Evolutionary conservation across 805 yeast genomes (phyloP).

Genomic region (Barnettozyma botsteinii): DNA sequence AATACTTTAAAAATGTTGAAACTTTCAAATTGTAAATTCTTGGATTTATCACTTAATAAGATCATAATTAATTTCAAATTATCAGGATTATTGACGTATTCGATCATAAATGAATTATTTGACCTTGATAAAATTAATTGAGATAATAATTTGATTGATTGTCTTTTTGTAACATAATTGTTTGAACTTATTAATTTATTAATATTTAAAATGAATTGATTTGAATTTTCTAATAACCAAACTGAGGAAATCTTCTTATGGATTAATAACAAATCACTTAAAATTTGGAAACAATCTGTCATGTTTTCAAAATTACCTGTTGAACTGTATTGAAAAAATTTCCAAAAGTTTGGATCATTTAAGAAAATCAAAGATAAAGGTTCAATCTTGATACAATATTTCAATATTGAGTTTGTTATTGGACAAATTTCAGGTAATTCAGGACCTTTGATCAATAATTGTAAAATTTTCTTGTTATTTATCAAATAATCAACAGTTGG

Average conservation of each 20-base stretch:
- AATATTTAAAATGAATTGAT: slow-evolving; percentile 52
- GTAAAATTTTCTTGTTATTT: slow-evolving; percentile 48
- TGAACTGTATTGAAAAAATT: slow-evolving; percentile 71
- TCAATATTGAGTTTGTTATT: slow-evolving; percentile 67
- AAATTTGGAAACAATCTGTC: slow-evolving; percentile 80
- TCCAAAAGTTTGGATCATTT: slow-evolving; percentile 66
- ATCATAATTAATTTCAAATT: slow-evolving; percentile 85
- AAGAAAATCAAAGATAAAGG: slow-evolving; percentile 55
- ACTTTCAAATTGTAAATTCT: slow-evolving; percentile 83
- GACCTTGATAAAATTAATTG: slow-evolving; percentile 65
- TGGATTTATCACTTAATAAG: slow-evolving; percentile 79
- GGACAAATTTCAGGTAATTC: slow-evolving; percentile 69
- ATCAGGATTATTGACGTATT: slow-evolving; percentile 73
- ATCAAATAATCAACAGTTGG: slow-evolving; percentile 86
- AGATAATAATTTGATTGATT: slow-evolving; percentile 70
- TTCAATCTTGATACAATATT: slow-evolving; percentile 83
- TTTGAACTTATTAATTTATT: slow-evolving; percentile 68
- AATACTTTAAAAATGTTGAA: slow-evolving; percentile 91
- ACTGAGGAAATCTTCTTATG: slow-evolving; percentile 68
- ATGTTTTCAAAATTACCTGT: slow-evolving; percentile 80
- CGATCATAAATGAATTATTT: slow-evolving; percentile 66
- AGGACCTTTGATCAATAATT: slow-evolving; percentile 61
- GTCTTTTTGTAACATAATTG: slow-evolving; percentile 90
- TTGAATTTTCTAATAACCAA: slow-evolving; percentile 55
- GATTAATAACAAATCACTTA: slow-evolving; percentile 59